Base-by-base conservation (phyloP, 345 rosid genomes). In the Melastoma malabathricum region DNA sequence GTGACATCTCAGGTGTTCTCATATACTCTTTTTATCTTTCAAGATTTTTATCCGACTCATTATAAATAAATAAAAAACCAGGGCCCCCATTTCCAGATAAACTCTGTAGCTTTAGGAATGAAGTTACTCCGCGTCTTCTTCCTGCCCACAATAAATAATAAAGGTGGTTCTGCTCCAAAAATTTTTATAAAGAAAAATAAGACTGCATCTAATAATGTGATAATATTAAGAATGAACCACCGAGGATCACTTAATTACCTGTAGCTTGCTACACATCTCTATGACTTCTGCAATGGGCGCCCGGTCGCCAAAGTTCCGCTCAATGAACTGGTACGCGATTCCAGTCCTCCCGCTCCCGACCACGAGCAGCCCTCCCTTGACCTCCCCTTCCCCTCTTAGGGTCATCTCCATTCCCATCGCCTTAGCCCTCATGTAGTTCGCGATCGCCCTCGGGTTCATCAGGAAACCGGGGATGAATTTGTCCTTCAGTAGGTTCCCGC, bases 291-390 rank as follows among this genome's bases (percentile, higher is more conserved):
- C 61, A 22, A 64, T 18, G 39, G 90, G 84, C 20, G 90, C 80
- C 82, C 86, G 75, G 58, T 79, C 86, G 0, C 80, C 86, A 43
- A 83, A 83, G 48, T 75, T 83, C 71, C 83, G 75, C 70, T 83
- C 86, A 14, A 79, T 77, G 41, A 83, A 79, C 61, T 75, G 80
- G 63, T 75, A 79, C 29, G 78, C 83, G 20, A 79, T 64, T 52
- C 86, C 86, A 53, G 60, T 63, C 51, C 63, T 72, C 53, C 81
- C 78, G 6, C 44, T 61, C n/a, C 80, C 86, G 50, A 77, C 63
- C 19, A 77, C 51, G 43, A 79, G 72, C 14, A 82, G 81, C 15
- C 90, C 83, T 23, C 83, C 90, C 55, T 77, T 79, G 48, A 76
- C 77, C 61, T 72, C 75, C 16, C 86, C 80, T 69, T 82, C 80